phyloP scores from a whole-genome alignment of 176 grass and related monocot genomes.

The Eremochloa ophiuroides region DNA sequence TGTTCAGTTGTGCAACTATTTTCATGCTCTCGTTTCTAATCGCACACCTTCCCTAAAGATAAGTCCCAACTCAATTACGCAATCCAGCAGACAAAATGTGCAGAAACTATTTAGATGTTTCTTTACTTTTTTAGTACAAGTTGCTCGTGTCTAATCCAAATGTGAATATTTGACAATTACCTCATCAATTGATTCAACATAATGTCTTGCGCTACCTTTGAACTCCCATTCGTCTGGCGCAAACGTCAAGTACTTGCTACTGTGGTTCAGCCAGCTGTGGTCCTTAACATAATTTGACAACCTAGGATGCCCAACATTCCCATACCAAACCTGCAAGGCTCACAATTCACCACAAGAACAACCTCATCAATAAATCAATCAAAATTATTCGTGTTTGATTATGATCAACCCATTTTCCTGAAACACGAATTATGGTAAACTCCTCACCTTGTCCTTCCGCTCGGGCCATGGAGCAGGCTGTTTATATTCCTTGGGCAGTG shows the following conservation, averaged over 20 bases:
- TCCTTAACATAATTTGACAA: slow-evolving; percentile 60
- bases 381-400: slow-evolving; percentile 7
- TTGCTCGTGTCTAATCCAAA: slow-evolving; percentile 8
- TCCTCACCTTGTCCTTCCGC: slow-evolving; percentile 68
- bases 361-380: neutral
- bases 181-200: slow-evolving; percentile 79
- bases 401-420: neutral
- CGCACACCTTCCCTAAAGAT: neutral
- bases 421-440: neutral
- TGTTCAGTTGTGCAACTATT: neutral
- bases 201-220: slow-evolving; percentile 71
- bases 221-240: slow-evolving; percentile 61
- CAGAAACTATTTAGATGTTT: neutral
- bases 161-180: slow-evolving; percentile 36
- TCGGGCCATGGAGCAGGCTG: slow-evolving; percentile 61
- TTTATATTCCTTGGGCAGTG: slow-evolving; percentile 79
- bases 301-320: slow-evolving; percentile 72
- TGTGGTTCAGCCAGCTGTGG: slow-evolving; percentile 71
- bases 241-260: slow-evolving; percentile 59
- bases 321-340: slow-evolving; percentile 71
- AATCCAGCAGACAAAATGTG: neutral
- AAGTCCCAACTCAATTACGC: neutral
- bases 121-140: neutral
- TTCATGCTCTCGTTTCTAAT: slow-evolving; percentile 1
- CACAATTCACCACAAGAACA: slow-evolving; percentile 1